Evolutionary conservation across 2,329 filamentous ascomycete species (phyloP), one percentile per base, ranked within the genome.

Genomic region (Pyricularia sp.): DNA sequence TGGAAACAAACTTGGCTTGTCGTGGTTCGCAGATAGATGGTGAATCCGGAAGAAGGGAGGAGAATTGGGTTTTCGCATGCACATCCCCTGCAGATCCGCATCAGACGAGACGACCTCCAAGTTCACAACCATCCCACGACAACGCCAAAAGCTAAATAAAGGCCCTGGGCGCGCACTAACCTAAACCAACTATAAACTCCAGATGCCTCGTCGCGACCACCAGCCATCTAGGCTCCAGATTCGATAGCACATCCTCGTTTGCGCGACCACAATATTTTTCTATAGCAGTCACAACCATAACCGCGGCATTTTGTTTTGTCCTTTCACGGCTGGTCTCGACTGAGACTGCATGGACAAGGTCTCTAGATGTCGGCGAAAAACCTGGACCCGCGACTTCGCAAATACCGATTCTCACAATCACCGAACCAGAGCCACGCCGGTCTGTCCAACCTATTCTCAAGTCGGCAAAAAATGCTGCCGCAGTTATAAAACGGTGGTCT

Each of bases 131-230:
- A n/a, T 2, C 28, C 20, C 20, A 14, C 31, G 14, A n/a, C 42
- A 20, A 20, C 6, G 42, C 17, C 42, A n/a, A 36, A 50, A 10
- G 11, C n/a, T 17, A 36, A 50, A n/a, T 50, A 6, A 50, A n/a
- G 20, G 17, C n/a, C 6, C 42, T n/a, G 42, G 11, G 17, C 17
- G 20, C 42, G 11, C 14, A 6, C n/a, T 58, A 59, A 55, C 23
- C 23, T 23, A 26, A 55, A 23, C 3, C 6, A 50, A 12, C 11
- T 36, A 42, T 17, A 20, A 28, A n/a, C 55, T 1, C 4, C 55
- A 68, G 66, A 31, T 33, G 66, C 30, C 55, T 68, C 28, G 30
- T 68, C 28, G 58, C 66, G 10, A 68, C 50, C 55, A 68, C 66
- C 11, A 63, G 66, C 55, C 58, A 42, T 58, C 42, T 68, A 31